Evolutionary conservation across 805 yeast genomes (phyloP), one percentile per base, ranked within the genome.

Genomic region (Hanseniaspora osmophila): DNA sequence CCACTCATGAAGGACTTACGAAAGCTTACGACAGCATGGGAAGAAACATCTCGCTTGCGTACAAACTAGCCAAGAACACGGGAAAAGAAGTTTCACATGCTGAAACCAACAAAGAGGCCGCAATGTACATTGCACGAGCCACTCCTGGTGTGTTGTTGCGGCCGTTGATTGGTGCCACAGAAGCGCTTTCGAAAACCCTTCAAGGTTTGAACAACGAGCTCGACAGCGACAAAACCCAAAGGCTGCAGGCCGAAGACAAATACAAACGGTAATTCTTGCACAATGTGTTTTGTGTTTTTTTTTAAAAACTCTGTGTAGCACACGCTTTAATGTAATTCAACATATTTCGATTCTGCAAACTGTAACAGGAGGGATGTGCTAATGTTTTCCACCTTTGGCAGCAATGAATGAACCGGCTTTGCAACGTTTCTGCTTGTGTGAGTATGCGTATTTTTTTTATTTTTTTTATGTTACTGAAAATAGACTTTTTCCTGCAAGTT

Each of bases 151-250:
- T 85, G 16, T 61, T 88, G 13, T 70, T 88, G 2, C 62, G 96
- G 39, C 96, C 96, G 2, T 71, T 86, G 49, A 86, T 88, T 53
- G 97, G 96, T 1, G 86, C 95, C 0, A 83, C 96, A 0, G 96
- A 86, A 58, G 95, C 94, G 0, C 70, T 88, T 6, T 80, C 90
- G 6, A 83, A 78, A 55, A 73, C 95, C 0, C 66, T 88, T 43
- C 72, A 85, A 65, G 97, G 97, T 1, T 70, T 88, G 7, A 78
- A 86, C 37, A 87, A 86, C 57, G 82, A 80, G 49, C 63, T 88
- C 32, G 90, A 85, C 57, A 80, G 87, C 1, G 68, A 69, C 18
- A 76, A 78, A 49, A 68, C 74, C 44, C 58, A 64, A 37, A 77
- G 75, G 47, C 67, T 78, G 3, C 72, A 73, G 45, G 94, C 84